Evolutionary conservation across 345 rosid species (phyloP).

Genomic region (Brassica juncea): DNA sequence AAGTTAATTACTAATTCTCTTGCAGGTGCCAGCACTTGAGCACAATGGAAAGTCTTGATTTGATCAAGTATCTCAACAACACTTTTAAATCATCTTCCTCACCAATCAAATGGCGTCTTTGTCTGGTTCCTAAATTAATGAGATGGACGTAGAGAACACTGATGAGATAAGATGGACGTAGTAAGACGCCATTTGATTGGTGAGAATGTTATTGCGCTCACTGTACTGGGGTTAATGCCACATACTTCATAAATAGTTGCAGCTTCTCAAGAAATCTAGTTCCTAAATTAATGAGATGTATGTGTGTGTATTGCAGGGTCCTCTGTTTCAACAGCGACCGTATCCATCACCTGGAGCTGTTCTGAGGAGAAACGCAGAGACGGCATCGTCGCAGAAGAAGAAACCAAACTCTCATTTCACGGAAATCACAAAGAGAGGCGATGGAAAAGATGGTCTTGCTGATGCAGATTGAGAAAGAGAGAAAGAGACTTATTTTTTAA

Average conservation of each 20-base stretch:
- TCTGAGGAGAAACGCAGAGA: conserved; percentile 84
- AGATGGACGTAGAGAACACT: too few relatives aligned
- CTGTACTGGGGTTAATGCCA: too few relatives aligned
- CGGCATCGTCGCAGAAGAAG: conserved; percentile 67
- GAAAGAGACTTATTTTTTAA: background rate
- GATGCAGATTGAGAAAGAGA: conserved; percentile 68
- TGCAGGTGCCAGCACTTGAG: conserved; percentile 85
- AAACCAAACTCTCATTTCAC: conserved; percentile 56
- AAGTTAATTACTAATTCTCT: background rate
- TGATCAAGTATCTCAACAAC: conserved; percentile 69
- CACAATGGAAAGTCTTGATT: conserved; percentile 92
- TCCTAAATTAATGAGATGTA: background rate
- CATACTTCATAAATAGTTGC: too few relatives aligned
- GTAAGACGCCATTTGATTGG: too few relatives aligned
- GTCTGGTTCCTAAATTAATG: too few relatives aligned
- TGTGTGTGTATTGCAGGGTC: conserved; percentile 62
- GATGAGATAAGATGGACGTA: too few relatives aligned
- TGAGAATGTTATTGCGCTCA: too few relatives aligned
- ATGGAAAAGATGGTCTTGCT: conserved; percentile 94
- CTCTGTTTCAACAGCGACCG: conserved; percentile 94
- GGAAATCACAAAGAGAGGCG: conserved; percentile 80
- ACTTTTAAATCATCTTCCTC: conserved; percentile 78
- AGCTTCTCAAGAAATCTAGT: background rate
- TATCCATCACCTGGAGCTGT: conserved; percentile 99
- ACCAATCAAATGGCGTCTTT: too few relatives aligned